Percentiles rank a stretch among this genome's conserved stretches.
These are phyloP conservation scores for Phytophthora sp. DNA, from an alignment of 352 stramenopile species.

Conservation along the genomic window DNA sequence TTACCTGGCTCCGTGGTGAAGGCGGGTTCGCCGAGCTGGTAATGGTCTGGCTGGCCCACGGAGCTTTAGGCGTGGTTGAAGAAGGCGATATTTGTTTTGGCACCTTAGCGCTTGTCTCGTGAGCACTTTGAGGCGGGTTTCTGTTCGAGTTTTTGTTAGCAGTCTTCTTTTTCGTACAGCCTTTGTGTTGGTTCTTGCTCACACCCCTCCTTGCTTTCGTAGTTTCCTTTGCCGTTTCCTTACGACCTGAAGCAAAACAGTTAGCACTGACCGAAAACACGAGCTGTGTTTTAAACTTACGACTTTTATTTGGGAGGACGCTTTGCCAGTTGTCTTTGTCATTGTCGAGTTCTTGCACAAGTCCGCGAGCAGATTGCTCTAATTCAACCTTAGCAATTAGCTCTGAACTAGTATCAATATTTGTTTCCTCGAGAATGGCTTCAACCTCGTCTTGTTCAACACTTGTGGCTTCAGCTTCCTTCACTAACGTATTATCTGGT, in stretches of 20 bases:
- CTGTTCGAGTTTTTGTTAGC: too few relatives aligned
- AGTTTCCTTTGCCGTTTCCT: conserved; percentile 16
- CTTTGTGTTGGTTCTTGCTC: conserved; percentile 11
- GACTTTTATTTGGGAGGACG: conserved; percentile 36
- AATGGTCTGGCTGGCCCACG: conserved; percentile 12
- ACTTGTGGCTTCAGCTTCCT: too few relatives aligned
- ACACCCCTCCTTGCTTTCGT: background rate
- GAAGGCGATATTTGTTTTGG: background rate
- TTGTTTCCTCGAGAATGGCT: too few relatives aligned
- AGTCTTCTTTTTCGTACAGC: too few relatives aligned
- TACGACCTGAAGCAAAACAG: conserved; percentile 27
- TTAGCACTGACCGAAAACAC: background rate
- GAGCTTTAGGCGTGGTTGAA: background rate
- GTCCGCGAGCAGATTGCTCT: background rate
- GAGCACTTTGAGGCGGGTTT: background rate
- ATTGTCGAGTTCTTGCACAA: conserved; percentile 1
- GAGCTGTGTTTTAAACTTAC: conserved; percentile 16
- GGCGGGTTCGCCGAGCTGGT: background rate
- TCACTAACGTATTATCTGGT: background rate
- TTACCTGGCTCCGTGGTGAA: conserved; percentile 21
- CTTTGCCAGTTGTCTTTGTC: conserved; percentile 24
- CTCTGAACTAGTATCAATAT: background rate
- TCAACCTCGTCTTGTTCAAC: too few relatives aligned
- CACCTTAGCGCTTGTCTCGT: too few relatives aligned
- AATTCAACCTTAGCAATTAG: background rate